phyloP scores from a whole-genome alignment of 768 basidiomycete species.

The Termitomyces sp. region DNA sequence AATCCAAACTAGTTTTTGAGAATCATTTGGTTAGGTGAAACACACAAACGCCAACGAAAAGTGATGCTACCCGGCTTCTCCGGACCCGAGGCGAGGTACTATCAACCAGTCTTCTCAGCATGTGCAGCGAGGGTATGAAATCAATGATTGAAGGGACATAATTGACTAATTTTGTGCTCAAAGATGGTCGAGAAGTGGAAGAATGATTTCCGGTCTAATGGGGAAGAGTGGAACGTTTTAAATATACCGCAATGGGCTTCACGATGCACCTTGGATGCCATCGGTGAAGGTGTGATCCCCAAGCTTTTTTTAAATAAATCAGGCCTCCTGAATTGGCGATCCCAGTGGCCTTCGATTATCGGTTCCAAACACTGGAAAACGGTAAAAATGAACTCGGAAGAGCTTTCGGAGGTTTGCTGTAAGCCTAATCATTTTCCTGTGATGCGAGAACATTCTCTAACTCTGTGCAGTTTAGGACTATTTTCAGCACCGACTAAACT shows the following conservation, averaged over 20 bases:
- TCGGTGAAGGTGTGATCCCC: slow-evolving; percentile 35
- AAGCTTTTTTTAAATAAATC: no score
- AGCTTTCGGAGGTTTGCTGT: slow-evolving; percentile 32
- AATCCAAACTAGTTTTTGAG: background rate
- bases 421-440: slow-evolving; percentile 8
- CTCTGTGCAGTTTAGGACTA: slow-evolving; percentile 20
- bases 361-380: slow-evolving; percentile 34
- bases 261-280: slow-evolving; percentile 43
- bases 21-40: slow-evolving; percentile 20
- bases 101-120: slow-evolving; percentile 32
- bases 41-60: slow-evolving; percentile 41
- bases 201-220: slow-evolving; percentile 23
- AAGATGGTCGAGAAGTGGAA: slow-evolving; percentile 36
- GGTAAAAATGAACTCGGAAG: slow-evolving; percentile 29
- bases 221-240: slow-evolving; percentile 23
- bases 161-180: slow-evolving; percentile 3
- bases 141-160: slow-evolving; percentile 1
- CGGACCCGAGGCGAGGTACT: slow-evolving; percentile 34
- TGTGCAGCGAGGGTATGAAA: slow-evolving; percentile 25
- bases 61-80: slow-evolving; percentile 43
- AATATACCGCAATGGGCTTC: slow-evolving; percentile 34
- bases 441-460: background rate
- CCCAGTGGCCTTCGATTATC: slow-evolving; percentile 45
- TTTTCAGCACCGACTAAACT: slow-evolving; percentile 23
- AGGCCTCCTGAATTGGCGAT: background rate